phyloP scores from a whole-genome alignment of 495 filamentous ascomycete species.

The Hyaloscypha bicolor region DNA sequence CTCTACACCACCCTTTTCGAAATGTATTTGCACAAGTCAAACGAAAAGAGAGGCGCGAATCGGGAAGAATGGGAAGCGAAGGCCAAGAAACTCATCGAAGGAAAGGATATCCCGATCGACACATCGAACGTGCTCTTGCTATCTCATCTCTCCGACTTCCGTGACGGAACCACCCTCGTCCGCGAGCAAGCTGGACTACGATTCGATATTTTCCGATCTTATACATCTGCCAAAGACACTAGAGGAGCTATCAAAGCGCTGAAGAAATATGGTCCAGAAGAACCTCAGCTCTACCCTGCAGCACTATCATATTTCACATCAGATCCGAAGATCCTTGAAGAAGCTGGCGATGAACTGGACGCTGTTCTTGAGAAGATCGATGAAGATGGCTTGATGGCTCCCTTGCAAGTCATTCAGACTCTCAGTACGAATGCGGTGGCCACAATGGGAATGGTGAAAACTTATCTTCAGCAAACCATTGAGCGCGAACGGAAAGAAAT shows the following conservation, averaged over 20 bases:
- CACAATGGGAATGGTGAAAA: conserved; percentile 96
- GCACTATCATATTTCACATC: conserved; percentile 94
- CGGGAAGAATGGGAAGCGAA: conserved; percentile 85
- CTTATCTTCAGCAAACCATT: conserved; percentile 86
- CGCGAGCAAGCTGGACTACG: conserved; percentile 90
- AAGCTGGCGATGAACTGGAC: conserved; percentile 84
- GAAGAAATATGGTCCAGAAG: conserved; percentile 86
- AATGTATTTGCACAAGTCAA: conserved; percentile 92
- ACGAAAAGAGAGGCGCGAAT: conserved; percentile 68
- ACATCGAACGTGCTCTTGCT: conserved; percentile 92
- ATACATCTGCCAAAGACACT: conserved; percentile 92
- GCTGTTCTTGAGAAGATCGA: conserved; percentile 84
- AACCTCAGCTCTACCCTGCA: conserved; percentile 91
- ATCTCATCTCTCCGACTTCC: conserved; percentile 88
- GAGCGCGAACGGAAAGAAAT: conserved; percentile 87
- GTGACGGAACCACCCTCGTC: conserved; percentile 87
- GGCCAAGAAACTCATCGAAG: conserved; percentile 81
- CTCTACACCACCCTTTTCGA: conserved; percentile 96
- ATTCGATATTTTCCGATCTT: conserved; percentile 96
- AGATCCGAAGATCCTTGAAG: conserved; percentile 75
- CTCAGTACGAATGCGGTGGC: conserved; percentile 83
- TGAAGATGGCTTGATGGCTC: conserved; percentile 89
- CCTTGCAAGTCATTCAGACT: conserved; percentile 94
- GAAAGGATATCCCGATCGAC: conserved; percentile 80
- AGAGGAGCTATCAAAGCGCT: conserved; percentile 85